Evolutionary conservation across 2,329 filamentous ascomycete species (phyloP), one percentile per base, ranked within the genome.

Genomic region (Sarocladiaceae sp.): DNA sequence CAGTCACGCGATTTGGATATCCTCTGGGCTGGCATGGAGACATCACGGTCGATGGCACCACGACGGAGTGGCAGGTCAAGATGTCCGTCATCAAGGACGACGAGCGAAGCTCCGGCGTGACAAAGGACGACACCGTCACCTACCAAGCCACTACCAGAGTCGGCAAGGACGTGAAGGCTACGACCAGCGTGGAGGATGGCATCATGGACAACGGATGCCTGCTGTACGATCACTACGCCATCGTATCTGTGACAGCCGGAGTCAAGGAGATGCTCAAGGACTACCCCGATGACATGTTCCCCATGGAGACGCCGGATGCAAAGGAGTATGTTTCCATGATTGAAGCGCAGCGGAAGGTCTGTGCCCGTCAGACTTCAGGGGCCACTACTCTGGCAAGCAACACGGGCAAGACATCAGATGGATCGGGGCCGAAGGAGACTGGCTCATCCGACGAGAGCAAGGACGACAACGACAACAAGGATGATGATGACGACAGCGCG

Each of bases 101-200:
- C 29, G 40, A 43, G 40, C 24, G 40, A 16, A 43, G 40, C 29
- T 20, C 40, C 10, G 40, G 40, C 15, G 40, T 27, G 4, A 43
- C 40, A 4, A 5, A 13, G 5, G 13, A 20, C 11, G 40, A 43
- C 20, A 20, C n/a, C 6, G 10, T 43, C 15, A 43, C 40, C 29
- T 32, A 16, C 16, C n/a, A 32, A 18, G 40, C 40, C 3, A 43
- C 40, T 5, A 43, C 40, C 3, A 43, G 23, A 18, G 40, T 43
- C 29, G 40, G 40, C 26, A 33, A 43, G 15, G 40, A 43, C 4
- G 40, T 43, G 26, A 43, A 43, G 27, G 40, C 15, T 7, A 31
- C 40, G 6, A 33, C 29, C 5, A 43, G 40, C 40, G 23, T 24
- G 4, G 13, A 16, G 23, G 27, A 21, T 3, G 4, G 11, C 3